Conservation (phyloP, 176 grass and related monocot genomes). For the Ampelocalamus luodianensis region DNA sequence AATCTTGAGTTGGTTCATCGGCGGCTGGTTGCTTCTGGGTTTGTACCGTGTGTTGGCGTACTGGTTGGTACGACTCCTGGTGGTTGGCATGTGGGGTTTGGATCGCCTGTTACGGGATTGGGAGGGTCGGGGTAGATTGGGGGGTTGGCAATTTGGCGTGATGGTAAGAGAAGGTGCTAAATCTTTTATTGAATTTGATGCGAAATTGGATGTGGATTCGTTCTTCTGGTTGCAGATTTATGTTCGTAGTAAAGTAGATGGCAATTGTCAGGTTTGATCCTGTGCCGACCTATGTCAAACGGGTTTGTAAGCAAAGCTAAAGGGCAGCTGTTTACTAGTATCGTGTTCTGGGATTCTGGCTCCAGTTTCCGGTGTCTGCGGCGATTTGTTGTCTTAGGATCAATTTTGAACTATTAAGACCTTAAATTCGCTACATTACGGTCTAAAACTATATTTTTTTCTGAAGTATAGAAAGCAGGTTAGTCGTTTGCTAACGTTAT, state of each 20-base stretch:
- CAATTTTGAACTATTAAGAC: conserved; percentile 10
- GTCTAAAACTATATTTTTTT: background rate
- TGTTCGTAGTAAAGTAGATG: background rate
- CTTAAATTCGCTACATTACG: background rate
- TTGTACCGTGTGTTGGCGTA: conserved; percentile 8
- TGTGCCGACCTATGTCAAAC: background rate
- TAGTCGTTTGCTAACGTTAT: background rate
- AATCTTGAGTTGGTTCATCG: conserved; percentile 39
- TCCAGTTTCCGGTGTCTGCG: background rate
- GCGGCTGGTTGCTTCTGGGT: background rate
- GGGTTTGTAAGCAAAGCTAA: conserved; percentile 2
- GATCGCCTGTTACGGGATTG: conserved; percentile 22
- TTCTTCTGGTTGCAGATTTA: conserved; percentile 34
- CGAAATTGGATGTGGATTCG: background rate
- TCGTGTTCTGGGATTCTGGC: background rate
- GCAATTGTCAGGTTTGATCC: background rate
- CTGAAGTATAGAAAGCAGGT: conserved; percentile 2
- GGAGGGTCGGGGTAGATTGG: conserved; percentile 17
- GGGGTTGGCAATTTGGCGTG: background rate
- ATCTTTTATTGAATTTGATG: conserved; percentile 30
- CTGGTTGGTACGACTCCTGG: background rate
- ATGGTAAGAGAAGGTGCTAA: conserved; percentile 13
- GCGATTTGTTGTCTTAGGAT: background rate
- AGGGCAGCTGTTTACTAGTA: background rate
- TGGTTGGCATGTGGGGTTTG: background rate